A percentile compares a stretch with the other conserved stretches of the same genome.
Conservation (phyloP, 129 eudicot species). For the Escallonia rubra region DNA sequence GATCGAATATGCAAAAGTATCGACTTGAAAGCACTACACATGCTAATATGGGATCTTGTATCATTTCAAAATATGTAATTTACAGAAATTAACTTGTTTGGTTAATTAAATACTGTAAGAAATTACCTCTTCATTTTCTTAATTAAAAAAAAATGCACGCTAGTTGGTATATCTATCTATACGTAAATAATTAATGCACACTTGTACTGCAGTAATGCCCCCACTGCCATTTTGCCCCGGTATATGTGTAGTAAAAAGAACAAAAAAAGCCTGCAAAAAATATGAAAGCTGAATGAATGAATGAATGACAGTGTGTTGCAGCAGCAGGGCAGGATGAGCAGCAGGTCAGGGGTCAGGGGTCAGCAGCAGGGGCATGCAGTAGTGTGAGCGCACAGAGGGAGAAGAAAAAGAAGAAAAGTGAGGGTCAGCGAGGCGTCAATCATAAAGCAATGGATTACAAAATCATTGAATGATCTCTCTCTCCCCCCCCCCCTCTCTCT, state of each 20-base stretch:
- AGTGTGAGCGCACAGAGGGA: not conserved
- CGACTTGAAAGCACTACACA: too few relatives aligned
- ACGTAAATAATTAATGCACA: not conserved
- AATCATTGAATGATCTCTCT: slow-evolving; percentile 29
- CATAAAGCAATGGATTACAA: slow-evolving; percentile 58
- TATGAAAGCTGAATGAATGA: not conserved
- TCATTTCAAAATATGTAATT: too few relatives aligned
- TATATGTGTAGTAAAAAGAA: slow-evolving; percentile 8
- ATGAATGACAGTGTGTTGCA: not conserved
- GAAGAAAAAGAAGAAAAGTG: too few relatives aligned
- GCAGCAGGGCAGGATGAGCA: not conserved
- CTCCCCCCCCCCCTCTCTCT: slow-evolving; percentile 1
- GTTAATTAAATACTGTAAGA: too few relatives aligned
- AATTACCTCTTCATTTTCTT: too few relatives aligned
- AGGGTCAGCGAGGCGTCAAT: slow-evolving; percentile 54
- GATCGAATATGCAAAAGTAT: too few relatives aligned
- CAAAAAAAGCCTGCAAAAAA: slow-evolving; percentile 16
- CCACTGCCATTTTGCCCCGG: not conserved
- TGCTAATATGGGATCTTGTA: too few relatives aligned
- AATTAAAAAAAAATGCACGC: too few relatives aligned
- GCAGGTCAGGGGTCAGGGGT: not conserved
- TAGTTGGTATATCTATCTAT: not conserved
- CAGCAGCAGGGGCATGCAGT: not conserved
- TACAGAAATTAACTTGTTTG: too few relatives aligned
- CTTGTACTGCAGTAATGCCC: not conserved